Evolutionary conservation across 2,329 filamentous ascomycete species (phyloP), one percentile per base, ranked within the genome.

Genomic region (Gyromitra esculenta): DNA sequence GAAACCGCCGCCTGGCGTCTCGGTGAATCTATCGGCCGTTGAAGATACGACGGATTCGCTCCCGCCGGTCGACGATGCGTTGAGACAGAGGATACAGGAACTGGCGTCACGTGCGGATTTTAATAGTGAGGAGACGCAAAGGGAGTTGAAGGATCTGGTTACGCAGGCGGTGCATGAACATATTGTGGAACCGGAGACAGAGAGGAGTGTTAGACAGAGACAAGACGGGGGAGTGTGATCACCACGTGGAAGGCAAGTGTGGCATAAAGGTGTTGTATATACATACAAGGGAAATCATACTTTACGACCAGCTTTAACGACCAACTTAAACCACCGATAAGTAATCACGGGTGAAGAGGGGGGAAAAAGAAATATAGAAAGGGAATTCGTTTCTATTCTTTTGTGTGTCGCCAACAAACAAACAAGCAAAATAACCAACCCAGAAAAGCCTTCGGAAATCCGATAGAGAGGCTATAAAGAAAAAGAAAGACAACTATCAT

Each of bases 41-140:
- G 86, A 88, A 5, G 88, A 91, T 80, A 86, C 83, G 0, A 86
- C 89, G 57, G 89, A 89, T 11, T 88, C 88, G 5, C 87, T 86
- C 0, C 87, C 86, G 50, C 89, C 90, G 74, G 88, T 91, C 7
- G 94, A 98, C 82, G 90, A 92, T 0, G 94, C 94, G 80, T 93
- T 99, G 80, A 89, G 91, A 82, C 87, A 91, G 79, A 88, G 92
- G 68, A 98, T 99, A 82, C 94, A 98, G 81, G 92, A 97, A 83
- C 85, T 99, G 76, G 94, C 96, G 1, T 88, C 91, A 45, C 87
- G 93, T 52, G 90, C 91, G 31, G 94, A 98, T 82, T 97, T 97
- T 81, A 87, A 95, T 80, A 91, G 90, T 4, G 90, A 92, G 69
- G 89, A 91, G 76, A 92, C 92, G 2, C 96, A 99, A 84, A 88